Evolutionary conservation across 2,329 filamentous ascomycete species (phyloP).

Genomic region (Colletotrichum abscissum): DNA sequence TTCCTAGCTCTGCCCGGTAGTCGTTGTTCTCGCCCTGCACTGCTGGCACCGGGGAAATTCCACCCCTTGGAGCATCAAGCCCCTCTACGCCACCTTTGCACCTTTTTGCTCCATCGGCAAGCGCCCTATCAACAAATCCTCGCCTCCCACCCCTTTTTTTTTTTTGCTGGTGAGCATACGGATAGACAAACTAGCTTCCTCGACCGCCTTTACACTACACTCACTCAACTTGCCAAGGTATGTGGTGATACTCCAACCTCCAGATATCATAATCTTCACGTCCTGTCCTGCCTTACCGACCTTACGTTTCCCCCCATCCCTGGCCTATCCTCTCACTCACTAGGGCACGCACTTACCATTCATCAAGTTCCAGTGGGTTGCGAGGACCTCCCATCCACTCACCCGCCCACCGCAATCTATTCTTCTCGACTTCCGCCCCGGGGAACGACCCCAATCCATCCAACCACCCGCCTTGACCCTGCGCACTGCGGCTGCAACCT

Average conservation of each 20-base stretch:
- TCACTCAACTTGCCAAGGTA: background rate
- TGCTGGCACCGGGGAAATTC: background rate
- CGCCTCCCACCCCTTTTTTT: conserved; percentile 12
- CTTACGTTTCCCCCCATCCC: background rate
- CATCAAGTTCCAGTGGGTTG: conserved; percentile 27
- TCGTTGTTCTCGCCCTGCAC: background rate
- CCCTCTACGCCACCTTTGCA: conserved; percentile 16
- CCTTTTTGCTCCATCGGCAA: background rate
- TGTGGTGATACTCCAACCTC: background rate
- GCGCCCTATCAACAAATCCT: conserved; percentile 3
- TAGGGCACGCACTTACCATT: conserved; percentile 24
- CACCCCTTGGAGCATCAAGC: conserved; percentile 14
- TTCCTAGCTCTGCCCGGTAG: conserved; percentile 17
- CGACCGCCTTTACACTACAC: background rate
- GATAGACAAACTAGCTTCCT: background rate
- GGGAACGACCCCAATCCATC: conserved; percentile 24
- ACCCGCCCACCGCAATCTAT: conserved; percentile 34
- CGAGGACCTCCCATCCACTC: conserved; percentile 13
- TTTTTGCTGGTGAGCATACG: background rate
- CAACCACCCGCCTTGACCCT: conserved; percentile 34
- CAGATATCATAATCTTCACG: background rate
- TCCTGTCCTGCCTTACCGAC: too few relatives aligned
- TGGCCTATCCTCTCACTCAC: background rate
- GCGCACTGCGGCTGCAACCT: conserved; percentile 30
- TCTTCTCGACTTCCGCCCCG: conserved; percentile 24